Base-by-base conservation (phyloP, 495 filamentous ascomycete genomes). In the Diplogelasinospora grovesii region DNA sequence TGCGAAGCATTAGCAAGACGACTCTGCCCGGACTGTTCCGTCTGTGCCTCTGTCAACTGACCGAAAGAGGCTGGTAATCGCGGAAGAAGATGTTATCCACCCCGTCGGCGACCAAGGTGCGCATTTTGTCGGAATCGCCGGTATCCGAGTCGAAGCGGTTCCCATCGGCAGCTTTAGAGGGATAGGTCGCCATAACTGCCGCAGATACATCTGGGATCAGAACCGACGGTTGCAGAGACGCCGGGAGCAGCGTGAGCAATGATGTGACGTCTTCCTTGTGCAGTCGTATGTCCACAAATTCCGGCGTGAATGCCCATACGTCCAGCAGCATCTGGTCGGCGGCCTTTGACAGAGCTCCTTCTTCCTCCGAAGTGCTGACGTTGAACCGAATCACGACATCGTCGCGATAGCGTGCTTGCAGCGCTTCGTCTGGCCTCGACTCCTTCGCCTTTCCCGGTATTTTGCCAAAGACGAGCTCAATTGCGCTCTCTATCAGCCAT, bases 311-410 rank as follows among this genome's bases (percentile, higher is more conserved):
- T 13, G 82, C 81, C 92, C 92, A 98, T 3, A 95, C 78, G 58
- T 98, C 92, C 6, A 97, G 63, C 46, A 89, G 78, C 22, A 96
- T 73, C 26, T 81, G 77, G 31, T 84, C 74, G 7, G 82, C 67
- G 11, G 87, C 92, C 41, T 82, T 71, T 8, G 81, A 76, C 42
- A 98, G 66, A 2, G 82, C 81, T 30, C 66, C 65, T 37, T 85
- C 84, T 49, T 98, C 85, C 19, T 79, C 72, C 8, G 68, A 52
- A 31, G 76, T 77, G 40, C 71, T 79, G 42, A 95, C 63, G 53
- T 85, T 86, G 72, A 96, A 96, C 11, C 92, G 81, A 25, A 96
- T 65, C 10, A 98, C 90, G 11, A 95, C 70, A 57, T 95, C 83
- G 29, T 81, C 75, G 31, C 77, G 79, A 58, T 96, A 95, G 43